Base-by-base conservation (phyloP, 768 basidiomycete genomes). In the Psilocybe azurescens region DNA sequence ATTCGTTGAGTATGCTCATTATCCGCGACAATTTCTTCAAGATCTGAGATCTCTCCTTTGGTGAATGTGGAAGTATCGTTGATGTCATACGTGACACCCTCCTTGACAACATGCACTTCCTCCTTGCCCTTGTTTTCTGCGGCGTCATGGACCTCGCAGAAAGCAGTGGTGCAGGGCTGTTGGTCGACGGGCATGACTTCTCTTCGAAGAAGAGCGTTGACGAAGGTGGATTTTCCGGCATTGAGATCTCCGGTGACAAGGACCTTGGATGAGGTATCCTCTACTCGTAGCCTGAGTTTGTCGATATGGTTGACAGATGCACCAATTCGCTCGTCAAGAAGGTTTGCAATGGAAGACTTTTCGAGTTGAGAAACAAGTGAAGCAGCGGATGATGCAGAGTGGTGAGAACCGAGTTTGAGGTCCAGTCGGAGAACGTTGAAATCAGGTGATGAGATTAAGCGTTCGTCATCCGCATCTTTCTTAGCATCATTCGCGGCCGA, bases 211-310 rank as follows among this genome's bases (percentile, higher is more conserved):
- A 99, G 81, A 4, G 97, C 94, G 71, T 99, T 99, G 73, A 99
- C 94, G 72, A 99, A 93, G 0, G 97, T 99, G 18, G 95, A 97
- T 77, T 99, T 99, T 69, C 97, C 97, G 38, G 97, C 92, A 74
- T 99, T 99, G 61, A 99, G 83, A 73, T 99, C 97, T 62, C 97
- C 97, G 24, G 97, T 99, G 61, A 99, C 95, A 65, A 99, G 88
- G 53, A 99, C 95, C 74, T 97, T 94, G 70, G 95, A 97, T 1
- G 94, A 91, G 5, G 89, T 94, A 74, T 98, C 96, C 73, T 91
- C 83, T 13, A 99, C 89, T 44, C 97, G 93, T 53, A 86, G 82
- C 36, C 90, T 89, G 64, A 99, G 89, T 67, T 90, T 91, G 62
- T 90, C 85, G 62, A 99, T 86, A 72, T 98, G 95, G 24, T 82